Evolutionary conservation across 495 filamentous ascomycete genomes (phyloP), one percentile per base, ranked within the genome.

Genomic region (Xanthoparmelia taractica): DNA sequence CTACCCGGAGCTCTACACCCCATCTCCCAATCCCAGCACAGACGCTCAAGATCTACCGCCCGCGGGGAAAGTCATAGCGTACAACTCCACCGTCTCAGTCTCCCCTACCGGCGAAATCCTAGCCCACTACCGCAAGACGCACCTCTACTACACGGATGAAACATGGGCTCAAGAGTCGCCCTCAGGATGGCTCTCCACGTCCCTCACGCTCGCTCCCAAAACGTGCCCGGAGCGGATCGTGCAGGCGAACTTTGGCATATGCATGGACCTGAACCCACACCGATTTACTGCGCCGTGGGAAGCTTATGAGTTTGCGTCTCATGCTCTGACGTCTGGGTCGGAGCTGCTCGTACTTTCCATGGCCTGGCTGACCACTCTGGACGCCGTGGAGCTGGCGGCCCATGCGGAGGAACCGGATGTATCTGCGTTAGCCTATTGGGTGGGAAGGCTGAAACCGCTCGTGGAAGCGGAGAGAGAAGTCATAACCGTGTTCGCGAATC

Each of bases 131-230:
- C 87, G 94, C 67, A 98, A 98, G 72, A 79, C 78, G 29, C 92
- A 92, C 67, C 81, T 98, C 61, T 97, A 93, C 73, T 89, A 89
- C 75, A 94, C 91, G 1, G 93, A 97, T 70, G 91, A 91, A 69
- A 89, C 85, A 0, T 98, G 94, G 94, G 91, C 93, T 1, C 72
- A 80, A 3, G 92, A 96, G 74, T 90, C 90, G 15, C 70, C 74
- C 25, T 74, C 77, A 7, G 86, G 86, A 20, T 91, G 73, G 58
- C 71, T 82, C 18, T 64, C 66, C n/a, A 74, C 57, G 11, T 37
- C 54, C 6, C 43, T 63, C 7, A 64, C 25, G 17, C 38, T 64
- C 10, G 60, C 27, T 8, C 29, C 34, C 6, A 68, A 61, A 34
- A 65, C 57, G 13, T 37, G 23, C 13, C 33, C 40, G 2, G 41